Evolutionary conservation across 169 alveolate genomes (phyloP).

Genomic region (Plasmodium vivax): DNA sequence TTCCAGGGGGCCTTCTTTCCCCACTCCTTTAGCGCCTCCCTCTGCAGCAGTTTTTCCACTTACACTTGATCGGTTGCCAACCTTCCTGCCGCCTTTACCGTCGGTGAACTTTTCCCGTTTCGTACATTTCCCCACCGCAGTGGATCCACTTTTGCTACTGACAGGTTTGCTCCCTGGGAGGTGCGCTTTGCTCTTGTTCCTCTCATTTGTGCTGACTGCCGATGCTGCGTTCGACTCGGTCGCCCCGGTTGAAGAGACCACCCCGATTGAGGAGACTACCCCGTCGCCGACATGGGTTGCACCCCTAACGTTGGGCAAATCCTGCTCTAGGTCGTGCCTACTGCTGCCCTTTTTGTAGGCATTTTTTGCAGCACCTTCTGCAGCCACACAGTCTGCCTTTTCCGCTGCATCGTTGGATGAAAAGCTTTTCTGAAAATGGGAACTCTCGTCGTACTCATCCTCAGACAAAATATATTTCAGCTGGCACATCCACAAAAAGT

Average conservation of each 20-base stretch:
- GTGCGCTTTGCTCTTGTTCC: neutral
- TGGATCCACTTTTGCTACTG: neutral
- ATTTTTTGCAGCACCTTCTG: neutral
- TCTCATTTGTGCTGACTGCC: neutral
- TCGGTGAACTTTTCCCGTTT: neutral
- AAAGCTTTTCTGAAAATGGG: neutral
- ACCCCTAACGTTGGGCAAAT: neutral
- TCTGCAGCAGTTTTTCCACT: neutral
- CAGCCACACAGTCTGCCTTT: neutral
- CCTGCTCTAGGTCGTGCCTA: slow-evolving; percentile 3
- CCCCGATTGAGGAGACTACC: neutral
- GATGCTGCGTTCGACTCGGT: neutral
- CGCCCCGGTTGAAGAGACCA: neutral
- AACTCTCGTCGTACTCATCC: slow-evolving; percentile 20
- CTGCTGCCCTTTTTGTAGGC: slow-evolving; percentile 17
- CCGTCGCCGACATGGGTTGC: neutral
- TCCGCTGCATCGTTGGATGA: slow-evolving; percentile 3
- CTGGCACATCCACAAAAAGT: slow-evolving; percentile 70
- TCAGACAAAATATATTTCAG: slow-evolving; percentile 47
- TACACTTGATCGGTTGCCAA: neutral
- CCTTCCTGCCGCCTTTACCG: neutral
- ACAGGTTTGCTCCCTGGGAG: neutral
- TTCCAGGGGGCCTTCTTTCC: neutral
- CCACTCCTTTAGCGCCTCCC: neutral
- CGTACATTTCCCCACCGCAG: neutral